Evolutionary conservation across 2,329 filamentous ascomycete genomes (phyloP).

Genomic region (Cladosporium sp.): DNA sequence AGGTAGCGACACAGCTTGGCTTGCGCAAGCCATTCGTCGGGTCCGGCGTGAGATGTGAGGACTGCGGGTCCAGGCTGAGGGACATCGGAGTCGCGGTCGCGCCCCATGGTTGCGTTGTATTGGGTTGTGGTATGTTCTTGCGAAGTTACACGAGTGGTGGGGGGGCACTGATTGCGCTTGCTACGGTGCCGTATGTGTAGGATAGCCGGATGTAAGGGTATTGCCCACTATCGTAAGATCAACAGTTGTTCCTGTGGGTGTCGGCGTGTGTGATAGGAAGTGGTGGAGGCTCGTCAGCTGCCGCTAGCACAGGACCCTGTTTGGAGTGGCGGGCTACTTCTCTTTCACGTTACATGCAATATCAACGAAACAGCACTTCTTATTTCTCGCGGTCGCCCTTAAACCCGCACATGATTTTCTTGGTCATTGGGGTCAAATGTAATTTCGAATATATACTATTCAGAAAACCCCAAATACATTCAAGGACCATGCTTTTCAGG

Average conservation of each 20-base stretch:
- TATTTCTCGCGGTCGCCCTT: too few relatives aligned
- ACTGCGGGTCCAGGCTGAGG: slow-evolving; percentile 90
- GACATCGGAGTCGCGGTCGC: slow-evolving; percentile 56
- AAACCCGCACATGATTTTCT: too few relatives aligned
- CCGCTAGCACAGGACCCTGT: not conserved
- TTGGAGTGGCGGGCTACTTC: not conserved
- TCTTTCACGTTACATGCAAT: too few relatives aligned
- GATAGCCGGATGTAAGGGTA: not conserved
- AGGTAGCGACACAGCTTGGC: slow-evolving; percentile 97
- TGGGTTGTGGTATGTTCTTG: not conserved
- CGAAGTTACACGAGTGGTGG: slow-evolving; percentile 19
- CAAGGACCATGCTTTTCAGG: too few relatives aligned
- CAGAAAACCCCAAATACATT: too few relatives aligned
- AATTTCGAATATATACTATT: too few relatives aligned
- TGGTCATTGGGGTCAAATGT: too few relatives aligned
- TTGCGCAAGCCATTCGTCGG: slow-evolving; percentile 95
- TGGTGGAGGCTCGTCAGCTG: not conserved
- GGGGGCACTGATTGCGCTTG: not conserved
- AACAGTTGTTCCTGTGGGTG: not conserved
- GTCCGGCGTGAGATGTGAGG: slow-evolving; percentile 76
- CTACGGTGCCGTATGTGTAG: not conserved
- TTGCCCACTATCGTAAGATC: not conserved
- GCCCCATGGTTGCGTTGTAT: slow-evolving; percentile 42
- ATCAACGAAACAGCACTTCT: not conserved
- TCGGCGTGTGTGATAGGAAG: not conserved